A percentile compares a stretch with the other conserved stretches of the same genome.
phyloP scores from a whole-genome alignment of 106 monocot species.

The Dendrobium catenatum region DNA sequence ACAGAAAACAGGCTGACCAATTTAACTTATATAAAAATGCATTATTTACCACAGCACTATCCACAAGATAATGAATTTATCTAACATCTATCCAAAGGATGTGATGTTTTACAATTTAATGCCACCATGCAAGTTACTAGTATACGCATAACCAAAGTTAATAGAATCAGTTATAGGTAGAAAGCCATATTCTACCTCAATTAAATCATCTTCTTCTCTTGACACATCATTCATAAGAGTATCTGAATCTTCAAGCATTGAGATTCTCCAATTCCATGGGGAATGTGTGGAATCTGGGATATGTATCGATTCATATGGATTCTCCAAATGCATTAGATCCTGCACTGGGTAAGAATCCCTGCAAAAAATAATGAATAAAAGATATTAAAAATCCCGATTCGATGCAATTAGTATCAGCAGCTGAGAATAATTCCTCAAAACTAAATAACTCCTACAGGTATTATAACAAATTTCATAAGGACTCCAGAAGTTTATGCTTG shows the following conservation, averaged over 20 bases:
- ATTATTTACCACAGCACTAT: background rate
- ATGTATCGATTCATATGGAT: constrained; percentile 2
- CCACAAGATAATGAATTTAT: too few species aligned
- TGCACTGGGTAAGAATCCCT: constrained; percentile 26
- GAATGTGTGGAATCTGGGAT: constrained; percentile 9
- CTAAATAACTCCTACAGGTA: constrained; percentile 3
- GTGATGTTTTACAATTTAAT: background rate
- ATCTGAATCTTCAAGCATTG: constrained; percentile 18
- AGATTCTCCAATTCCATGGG: constrained; percentile 16
- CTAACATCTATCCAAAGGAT: background rate
- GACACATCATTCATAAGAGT: constrained; percentile 3
- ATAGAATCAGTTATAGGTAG: background rate
- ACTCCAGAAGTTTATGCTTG: constrained; percentile 16
- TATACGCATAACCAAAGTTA: background rate
- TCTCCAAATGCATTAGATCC: constrained; percentile 8
- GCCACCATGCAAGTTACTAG: too few species aligned
- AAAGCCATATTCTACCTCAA: background rate
- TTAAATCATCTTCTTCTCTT: background rate
- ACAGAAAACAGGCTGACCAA: too few species aligned
- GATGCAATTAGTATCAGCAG: background rate
- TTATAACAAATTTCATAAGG: constrained; percentile 11
- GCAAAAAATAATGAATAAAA: constrained; percentile 9
- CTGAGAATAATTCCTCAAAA: constrained; percentile 2
- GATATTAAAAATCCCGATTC: background rate
- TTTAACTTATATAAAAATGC: too few species aligned